phyloP scores from a whole-genome alignment of 2,329 filamentous ascomycete species.

The Domatiomyces globalis region DNA sequence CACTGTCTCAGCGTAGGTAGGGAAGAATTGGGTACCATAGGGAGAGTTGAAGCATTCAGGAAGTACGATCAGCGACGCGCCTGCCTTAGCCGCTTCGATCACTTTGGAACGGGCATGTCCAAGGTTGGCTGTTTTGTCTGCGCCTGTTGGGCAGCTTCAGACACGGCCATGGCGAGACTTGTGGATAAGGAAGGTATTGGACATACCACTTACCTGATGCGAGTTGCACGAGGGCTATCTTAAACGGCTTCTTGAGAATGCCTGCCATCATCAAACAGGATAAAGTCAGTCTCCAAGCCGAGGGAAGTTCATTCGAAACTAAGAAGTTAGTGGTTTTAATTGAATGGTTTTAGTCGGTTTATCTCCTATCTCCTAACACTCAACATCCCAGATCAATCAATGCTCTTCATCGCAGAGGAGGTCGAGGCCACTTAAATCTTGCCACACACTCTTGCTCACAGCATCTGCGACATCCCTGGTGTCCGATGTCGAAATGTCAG shows the following conservation, averaged over 20 bases:
- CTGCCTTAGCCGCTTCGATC: constrained; percentile 58
- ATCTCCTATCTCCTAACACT: no score
- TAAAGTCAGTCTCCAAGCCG: no score
- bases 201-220: constrained; percentile 43
- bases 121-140: constrained; percentile 79
- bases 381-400: no score
- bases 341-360: no score
- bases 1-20: constrained; percentile 82
- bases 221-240: constrained; percentile 69
- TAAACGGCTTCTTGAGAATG: constrained; percentile 61
- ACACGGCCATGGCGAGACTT: not conserved
- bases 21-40: constrained; percentile 84
- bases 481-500: no score
- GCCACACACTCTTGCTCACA: no score
- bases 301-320: no score
- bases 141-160: constrained; percentile 31
- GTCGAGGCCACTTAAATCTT: no score
- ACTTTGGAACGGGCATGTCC: constrained; percentile 67
- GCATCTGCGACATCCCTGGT: no score
- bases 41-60: constrained; percentile 99
- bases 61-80: constrained; percentile 76
- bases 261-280: constrained; percentile 29
- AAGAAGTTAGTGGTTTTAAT: no score
- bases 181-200: not conserved
- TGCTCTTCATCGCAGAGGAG: no score